Evolutionary conservation across 768 basidiomycete species (phyloP), one percentile per base, ranked within the genome.

Genomic region (Phanerochaete sordida): DNA sequence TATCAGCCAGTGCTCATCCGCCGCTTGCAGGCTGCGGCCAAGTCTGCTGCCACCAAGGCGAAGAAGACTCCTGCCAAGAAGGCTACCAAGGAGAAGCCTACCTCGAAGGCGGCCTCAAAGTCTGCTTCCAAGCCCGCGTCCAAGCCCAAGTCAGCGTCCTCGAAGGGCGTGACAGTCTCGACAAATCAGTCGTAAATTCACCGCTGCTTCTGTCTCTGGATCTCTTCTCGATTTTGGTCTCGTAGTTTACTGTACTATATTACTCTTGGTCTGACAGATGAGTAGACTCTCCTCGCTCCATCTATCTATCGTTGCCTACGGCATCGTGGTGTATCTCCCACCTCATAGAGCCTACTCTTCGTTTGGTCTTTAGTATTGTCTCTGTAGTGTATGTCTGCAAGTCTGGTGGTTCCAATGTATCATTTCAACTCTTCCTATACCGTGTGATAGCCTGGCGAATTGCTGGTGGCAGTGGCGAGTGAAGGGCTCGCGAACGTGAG

Each of bases 1-100:
- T 26, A 9, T 28, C 37, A 31, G 16, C 39, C n/a, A n/a, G n/a
- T n/a, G 33, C 54, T 53, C 58, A 72, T 68, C 58, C 70, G 13
- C 13, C n/a, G n/a, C 7, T 35, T 6, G 39, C 39, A 43, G 39
- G 19, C 39, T 50, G 69, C 68, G 2, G 73, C 63, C 3, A 73
- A 74, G 65, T 64, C 69, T 46, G 69, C 71, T 23, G 71, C 67
- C 21, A 57, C 65, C 31, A 73, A 72, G 64, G 64, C 66, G 8
- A 62, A 65, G 50, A 67, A 65, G 61, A 46, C 61, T 6, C 62
- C 64, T 60, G 56, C 67, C 7, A 72, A 69, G 60, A 59, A 67
- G 28, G 51, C 65, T 5, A 33, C 69, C 8, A 69, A 53, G 44
- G 50, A 49, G 31, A 49, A 33, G 26, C 28, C 54, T 26, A 23